Base-by-base conservation (phyloP, 768 basidiomycete species). In the Auricularia sp. region DNA sequence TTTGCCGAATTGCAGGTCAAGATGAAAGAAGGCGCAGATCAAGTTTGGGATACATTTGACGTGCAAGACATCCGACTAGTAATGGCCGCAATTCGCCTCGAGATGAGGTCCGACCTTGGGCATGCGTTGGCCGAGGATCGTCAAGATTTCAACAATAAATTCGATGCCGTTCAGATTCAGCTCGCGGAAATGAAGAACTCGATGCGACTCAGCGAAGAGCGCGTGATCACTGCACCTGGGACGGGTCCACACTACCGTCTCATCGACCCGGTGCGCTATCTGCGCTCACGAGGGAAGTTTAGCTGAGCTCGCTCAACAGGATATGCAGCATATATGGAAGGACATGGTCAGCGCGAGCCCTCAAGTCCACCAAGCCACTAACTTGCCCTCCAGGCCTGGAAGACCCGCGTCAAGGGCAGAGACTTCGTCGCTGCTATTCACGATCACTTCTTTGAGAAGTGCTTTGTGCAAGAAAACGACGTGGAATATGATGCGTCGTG, bases 401-500 rank as follows among this genome's bases (percentile, higher is more conserved):
- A 69, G 54, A 68, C 71, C 0, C 73, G 71, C 47, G 71, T 71
- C 1, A 74, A 73, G 64, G 69, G 73, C 8, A 70, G 73, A 2
- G 64, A 69, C 13, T 72, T 74, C 62, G 70, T 72, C 42, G 69
- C 73, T 44, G 71, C 73, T 5, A 67, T 77, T 2, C 67, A 72
- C 4, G 76, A 77, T 64, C 70, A 76, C 67, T 74, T 71, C 67
- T 39, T 65, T 4, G 72, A 76, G 54, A 67, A 65, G 36, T 66
- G 67, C 6, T 64, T 63, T 14, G 56, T 16, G 36, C 61, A 66
- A 35, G 65, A 61, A 13, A 18, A 29, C 33, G 54, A 61, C 47
- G 7, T 16, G 44, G 37, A 47, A 16, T 14, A 64, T 63, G 59
- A 10, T 10, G n/a, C 21, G n/a, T 62, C 3, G 61, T 62, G 7